Conservation (phyloP, 129 eudicot species). For the Centaurea solstitialis region DNA sequence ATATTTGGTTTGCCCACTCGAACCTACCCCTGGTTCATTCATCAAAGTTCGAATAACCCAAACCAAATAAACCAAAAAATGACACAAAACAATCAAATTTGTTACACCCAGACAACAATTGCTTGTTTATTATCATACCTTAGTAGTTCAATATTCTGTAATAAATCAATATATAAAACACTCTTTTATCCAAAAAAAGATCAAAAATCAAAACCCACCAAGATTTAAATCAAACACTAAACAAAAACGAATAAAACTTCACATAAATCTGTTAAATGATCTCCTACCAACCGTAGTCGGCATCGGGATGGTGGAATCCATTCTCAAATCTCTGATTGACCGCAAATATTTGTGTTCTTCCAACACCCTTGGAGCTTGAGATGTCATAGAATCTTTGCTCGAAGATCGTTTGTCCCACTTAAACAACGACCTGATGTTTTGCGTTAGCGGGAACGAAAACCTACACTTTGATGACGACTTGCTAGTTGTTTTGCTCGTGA, state of each 20-base stretch:
- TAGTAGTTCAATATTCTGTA: no score
- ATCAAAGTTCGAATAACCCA: no score
- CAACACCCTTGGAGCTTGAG: constrained; percentile 48
- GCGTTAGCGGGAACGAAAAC: constrained; percentile 76
- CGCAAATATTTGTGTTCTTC: constrained; percentile 53
- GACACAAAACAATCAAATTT: no score
- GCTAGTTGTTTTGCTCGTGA: constrained; percentile 50
- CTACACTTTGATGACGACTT: constrained; percentile 62
- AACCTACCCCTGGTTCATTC: no score
- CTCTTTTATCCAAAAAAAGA: no score
- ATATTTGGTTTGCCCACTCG: no score
- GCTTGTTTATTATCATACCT: no score
- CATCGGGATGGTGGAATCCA: constrained; percentile 84
- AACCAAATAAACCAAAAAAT: no score
- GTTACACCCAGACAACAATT: no score
- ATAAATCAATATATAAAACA: no score
- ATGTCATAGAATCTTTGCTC: constrained; percentile 42
- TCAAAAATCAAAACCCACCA: constrained; percentile 20
- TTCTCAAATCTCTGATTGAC: constrained; percentile 67
- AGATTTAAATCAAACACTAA: constrained; percentile 14
- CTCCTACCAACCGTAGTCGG: constrained; percentile 76
- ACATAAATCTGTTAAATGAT: constrained; percentile 93
- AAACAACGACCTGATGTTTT: constrained; percentile 65
- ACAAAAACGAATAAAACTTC: constrained; percentile 34
- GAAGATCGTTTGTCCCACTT: constrained; percentile 73